phyloP scores from a whole-genome alignment of 164 flowering plant genomes.

The Umbellularia californica region DNA sequence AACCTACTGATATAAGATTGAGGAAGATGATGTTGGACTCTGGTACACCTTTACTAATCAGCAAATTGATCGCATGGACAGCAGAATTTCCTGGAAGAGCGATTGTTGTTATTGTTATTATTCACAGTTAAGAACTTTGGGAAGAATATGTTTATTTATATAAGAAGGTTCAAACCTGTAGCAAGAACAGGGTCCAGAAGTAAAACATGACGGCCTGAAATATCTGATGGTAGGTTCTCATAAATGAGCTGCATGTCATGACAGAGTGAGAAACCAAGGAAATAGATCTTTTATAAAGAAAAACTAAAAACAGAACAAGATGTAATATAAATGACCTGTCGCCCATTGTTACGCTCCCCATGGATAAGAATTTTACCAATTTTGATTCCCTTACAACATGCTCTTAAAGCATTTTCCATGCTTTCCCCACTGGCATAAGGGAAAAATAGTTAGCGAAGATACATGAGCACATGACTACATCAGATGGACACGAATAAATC shows the following conservation, averaged over 20 bases:
- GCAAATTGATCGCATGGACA: constrained; percentile 59
- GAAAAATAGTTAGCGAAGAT: constrained; percentile 7
- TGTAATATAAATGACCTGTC: constrained; percentile 38
- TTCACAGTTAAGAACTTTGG: neutral
- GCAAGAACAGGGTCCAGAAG: constrained; percentile 81
- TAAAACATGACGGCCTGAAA: constrained; percentile 64
- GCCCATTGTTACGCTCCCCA: constrained; percentile 47
- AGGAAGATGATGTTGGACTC: constrained; percentile 78
- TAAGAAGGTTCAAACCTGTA: constrained; percentile 45
- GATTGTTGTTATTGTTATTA: neutral
- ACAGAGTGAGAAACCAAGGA: neutral
- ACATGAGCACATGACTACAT: neutral
- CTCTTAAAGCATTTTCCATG: constrained; percentile 90
- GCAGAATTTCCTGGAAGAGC: constrained; percentile 69
- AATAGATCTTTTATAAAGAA: neutral
- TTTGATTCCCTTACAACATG: constrained; percentile 89
- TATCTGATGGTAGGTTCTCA: constrained; percentile 74
- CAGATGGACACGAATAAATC: neutral
- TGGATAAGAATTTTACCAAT: constrained; percentile 83
- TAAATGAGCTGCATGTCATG: constrained; percentile 56
- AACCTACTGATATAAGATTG: constrained; percentile 67
- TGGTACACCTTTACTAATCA: constrained; percentile 67
- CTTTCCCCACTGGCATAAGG: constrained; percentile 66
- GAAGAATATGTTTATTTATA: neutral
- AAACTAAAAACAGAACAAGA: neutral